A percentile compares a stretch with the other conserved stretches of the same genome.
Evolutionary conservation across 169 alveolate genomes (phyloP).

Genomic region (Perkinsus chesapeaki): DNA sequence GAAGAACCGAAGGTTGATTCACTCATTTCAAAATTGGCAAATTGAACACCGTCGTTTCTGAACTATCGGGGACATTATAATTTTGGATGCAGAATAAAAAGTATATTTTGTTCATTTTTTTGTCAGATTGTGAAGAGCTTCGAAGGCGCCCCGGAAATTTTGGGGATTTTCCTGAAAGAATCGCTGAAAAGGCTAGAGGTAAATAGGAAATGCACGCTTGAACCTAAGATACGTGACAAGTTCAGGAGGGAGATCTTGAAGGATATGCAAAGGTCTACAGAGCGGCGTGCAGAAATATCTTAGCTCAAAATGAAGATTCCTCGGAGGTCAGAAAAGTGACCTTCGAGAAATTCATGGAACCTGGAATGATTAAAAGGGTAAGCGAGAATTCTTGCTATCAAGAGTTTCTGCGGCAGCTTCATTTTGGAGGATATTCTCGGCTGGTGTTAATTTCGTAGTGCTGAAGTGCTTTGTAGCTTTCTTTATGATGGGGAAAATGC

Average conservation of each 20-base stretch:
- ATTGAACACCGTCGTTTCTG: too few species aligned
- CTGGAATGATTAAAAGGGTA: not conserved
- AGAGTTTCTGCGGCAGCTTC: too few species aligned
- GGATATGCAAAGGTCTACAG: not conserved
- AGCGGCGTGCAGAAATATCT: not conserved
- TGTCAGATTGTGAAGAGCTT: not conserved
- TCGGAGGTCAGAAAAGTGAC: not conserved
- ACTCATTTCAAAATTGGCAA: too few species aligned
- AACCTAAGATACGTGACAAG: not conserved
- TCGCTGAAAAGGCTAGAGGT: not conserved
- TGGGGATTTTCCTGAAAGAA: not conserved
- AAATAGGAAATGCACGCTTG: too few species aligned
- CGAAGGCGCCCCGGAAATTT: not conserved
- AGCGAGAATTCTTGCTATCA: too few species aligned
- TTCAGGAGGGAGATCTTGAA: not conserved
- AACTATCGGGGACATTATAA: not conserved
- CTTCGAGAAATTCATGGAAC: not conserved
- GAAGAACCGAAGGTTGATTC: too few species aligned
- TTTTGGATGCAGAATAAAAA: not conserved
- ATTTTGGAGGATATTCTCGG: too few species aligned
- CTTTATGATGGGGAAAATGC: too few species aligned
- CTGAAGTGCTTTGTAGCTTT: too few species aligned
- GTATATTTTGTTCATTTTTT: not conserved
- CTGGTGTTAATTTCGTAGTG: too few species aligned
- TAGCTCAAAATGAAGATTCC: not conserved